phyloP scores from a whole-genome alignment of 2,329 filamentous ascomycete species.

The Beauveria australis region DNA sequence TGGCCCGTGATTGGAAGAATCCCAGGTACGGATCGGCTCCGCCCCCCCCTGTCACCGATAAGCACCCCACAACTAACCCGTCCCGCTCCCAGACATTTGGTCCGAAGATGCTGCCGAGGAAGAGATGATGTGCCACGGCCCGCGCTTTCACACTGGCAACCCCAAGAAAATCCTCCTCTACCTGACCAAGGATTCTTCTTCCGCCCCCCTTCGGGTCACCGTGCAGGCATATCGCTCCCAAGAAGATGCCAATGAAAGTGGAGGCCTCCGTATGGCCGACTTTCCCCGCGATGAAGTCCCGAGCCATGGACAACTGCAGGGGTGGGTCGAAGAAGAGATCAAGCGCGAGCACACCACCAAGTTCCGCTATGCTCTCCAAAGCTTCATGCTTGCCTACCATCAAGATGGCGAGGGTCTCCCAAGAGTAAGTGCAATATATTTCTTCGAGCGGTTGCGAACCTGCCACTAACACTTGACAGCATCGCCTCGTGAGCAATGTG shows the following conservation, averaged over 20 bases:
- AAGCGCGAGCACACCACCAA: slow-evolving; percentile 23
- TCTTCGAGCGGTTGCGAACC: background rate
- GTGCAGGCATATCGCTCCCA: slow-evolving; percentile 30
- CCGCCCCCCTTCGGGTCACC: slow-evolving; percentile 30
- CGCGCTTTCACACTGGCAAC: slow-evolving; percentile 29
- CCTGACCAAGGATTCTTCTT: slow-evolving; percentile 26
- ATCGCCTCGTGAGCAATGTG: slow-evolving; percentile 34
- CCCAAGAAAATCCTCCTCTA: slow-evolving; percentile 28
- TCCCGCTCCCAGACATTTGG: slow-evolving; percentile 27
- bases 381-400: slow-evolving; percentile 29
- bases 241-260: slow-evolving; percentile 21
- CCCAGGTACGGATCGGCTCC: slow-evolving; percentile 25
- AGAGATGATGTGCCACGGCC: slow-evolving; percentile 24
- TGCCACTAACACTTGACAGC: slow-evolving; percentile 19
- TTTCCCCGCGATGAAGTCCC: slow-evolving; percentile 30
- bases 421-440: slow-evolving; percentile 25
- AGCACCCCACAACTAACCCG: slow-evolving; percentile 4
- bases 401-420: slow-evolving; percentile 28
- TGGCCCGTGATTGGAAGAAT: slow-evolving; percentile 31
- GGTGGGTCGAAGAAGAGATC: slow-evolving; percentile 32
- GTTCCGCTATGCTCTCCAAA: slow-evolving; percentile 28
- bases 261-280: slow-evolving; percentile 26
- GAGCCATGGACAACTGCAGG: slow-evolving; percentile 25
- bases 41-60: slow-evolving; percentile 1
- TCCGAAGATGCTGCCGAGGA: slow-evolving; percentile 27